Evolutionary conservation across 176 grass and related monocot species (phyloP).

Genomic region (Oryza officinalis): DNA sequence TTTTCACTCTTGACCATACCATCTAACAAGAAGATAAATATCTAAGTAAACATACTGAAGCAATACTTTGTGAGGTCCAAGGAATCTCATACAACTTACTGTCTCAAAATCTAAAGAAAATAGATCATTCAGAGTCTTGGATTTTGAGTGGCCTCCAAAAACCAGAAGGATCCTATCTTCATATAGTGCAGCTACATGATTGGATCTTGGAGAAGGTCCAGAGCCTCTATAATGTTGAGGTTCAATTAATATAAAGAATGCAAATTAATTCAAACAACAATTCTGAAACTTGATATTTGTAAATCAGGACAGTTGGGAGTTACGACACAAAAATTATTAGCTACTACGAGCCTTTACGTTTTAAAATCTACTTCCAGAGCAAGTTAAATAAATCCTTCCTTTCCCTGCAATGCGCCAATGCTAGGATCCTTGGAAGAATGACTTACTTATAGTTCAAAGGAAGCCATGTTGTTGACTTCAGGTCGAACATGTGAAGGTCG

Average conservation of each 20-base stretch:
- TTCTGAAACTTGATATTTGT: neutral
- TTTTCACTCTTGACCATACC: slow-evolving; percentile 94
- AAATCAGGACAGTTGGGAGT: slow-evolving; percentile 16
- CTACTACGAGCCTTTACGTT: neutral
- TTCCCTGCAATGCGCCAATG: neutral
- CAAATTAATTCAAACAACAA: neutral
- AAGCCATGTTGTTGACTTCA: slow-evolving; percentile 95
- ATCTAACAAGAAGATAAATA: slow-evolving; percentile 58
- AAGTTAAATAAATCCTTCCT: slow-evolving; percentile 10
- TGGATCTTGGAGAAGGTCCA: slow-evolving; percentile 86
- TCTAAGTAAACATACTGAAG: neutral
- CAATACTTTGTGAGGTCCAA: slow-evolving; percentile 1
- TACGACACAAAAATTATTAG: neutral
- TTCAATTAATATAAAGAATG: slow-evolving; percentile 30
- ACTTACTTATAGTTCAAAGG: slow-evolving; percentile 96
- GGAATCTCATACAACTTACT: slow-evolving; percentile 50
- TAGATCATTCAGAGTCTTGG: slow-evolving; percentile 86
- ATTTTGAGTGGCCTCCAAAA: slow-evolving; percentile 96
- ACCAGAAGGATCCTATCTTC: slow-evolving; percentile 84
- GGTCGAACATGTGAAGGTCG: slow-evolving; percentile 95
- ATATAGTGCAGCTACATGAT: slow-evolving; percentile 76
- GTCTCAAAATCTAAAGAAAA: slow-evolving; percentile 98
- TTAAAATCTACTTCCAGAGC: slow-evolving; percentile 11
- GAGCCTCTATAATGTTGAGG: slow-evolving; percentile 61
- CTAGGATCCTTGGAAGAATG: neutral